Conservation (phyloP, 495 filamentous ascomycete species). For the Tuber melanosporum region DNA sequence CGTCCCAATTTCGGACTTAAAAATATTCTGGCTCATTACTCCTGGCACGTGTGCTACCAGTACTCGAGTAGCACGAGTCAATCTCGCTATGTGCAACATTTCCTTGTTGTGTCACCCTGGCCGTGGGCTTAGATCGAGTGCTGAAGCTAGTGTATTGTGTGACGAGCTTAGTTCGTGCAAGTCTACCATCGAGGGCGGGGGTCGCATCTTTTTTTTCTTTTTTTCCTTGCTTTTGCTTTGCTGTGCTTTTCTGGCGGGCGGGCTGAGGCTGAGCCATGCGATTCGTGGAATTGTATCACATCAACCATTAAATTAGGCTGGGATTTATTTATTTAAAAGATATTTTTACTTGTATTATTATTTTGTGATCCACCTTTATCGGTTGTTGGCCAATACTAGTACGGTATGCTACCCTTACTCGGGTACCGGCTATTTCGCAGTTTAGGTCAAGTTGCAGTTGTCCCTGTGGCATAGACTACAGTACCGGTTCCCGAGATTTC, state of each 20-base stretch:
- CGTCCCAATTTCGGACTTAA: too few species aligned
- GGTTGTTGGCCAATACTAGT: too few species aligned
- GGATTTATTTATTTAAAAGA: neutral
- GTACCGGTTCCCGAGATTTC: too few species aligned
- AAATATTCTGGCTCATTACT: too few species aligned
- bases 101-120: neutral
- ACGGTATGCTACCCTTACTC: too few species aligned
- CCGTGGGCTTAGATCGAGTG: neutral
- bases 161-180: neutral
- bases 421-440: too few species aligned
- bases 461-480: too few species aligned
- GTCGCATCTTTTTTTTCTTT: neutral
- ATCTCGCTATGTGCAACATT: neutral
- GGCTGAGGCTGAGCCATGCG: neutral
- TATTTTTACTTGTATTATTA: neutral
- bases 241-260: too few species aligned
- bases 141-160: neutral
- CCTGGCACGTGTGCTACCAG: too few species aligned
- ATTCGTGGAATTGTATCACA: neutral
- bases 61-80: too few species aligned
- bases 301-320: neutral
- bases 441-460: too few species aligned
- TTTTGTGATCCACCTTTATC: neutral
- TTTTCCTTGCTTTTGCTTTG: neutral
- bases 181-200: neutral